Percentiles rank a stretch among this genome's conserved stretches.
These are phyloP conservation scores for Zizania palustris DNA, from an alignment of 202 grass and related monocot genomes.

Conservation along the genomic window DNA sequence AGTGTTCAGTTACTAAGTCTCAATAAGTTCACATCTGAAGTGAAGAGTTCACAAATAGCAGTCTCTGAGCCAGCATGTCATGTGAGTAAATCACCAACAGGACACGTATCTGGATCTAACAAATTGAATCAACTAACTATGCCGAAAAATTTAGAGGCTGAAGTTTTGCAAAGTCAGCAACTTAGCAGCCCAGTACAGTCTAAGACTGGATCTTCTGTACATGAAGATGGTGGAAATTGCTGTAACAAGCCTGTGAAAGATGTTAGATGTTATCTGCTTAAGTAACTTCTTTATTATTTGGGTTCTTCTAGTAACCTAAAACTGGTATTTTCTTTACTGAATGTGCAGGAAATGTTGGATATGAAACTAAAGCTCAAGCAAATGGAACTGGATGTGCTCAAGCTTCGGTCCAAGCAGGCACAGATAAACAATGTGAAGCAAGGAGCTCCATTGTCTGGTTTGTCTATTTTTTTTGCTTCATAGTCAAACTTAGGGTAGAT, in stretches of 20 bases:
- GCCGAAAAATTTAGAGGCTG: constrained; percentile 29
- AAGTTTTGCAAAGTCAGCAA: constrained; percentile 32
- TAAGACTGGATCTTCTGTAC: constrained; percentile 48
- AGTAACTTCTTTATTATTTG: constrained; percentile 1
- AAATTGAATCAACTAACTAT: constrained; percentile 38
- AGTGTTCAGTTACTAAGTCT: constrained; percentile 33
- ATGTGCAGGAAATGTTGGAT: constrained; percentile 66
- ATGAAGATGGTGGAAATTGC: constrained; percentile 43
- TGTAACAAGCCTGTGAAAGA: constrained; percentile 54
- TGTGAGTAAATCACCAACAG: constrained; percentile 34
- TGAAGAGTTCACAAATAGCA: constrained; percentile 35
- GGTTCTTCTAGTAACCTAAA: neutral
- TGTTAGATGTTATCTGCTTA: constrained; percentile 36
- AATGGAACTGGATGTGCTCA: constrained; percentile 61
- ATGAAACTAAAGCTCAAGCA: constrained; percentile 69
- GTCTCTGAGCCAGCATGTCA: constrained; percentile 39
- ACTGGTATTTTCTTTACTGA: constrained; percentile 23
- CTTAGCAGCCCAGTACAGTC: constrained; percentile 38
- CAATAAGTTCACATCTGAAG: constrained; percentile 43
- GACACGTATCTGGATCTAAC: constrained; percentile 27
- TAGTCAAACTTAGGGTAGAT: constrained; percentile 8
- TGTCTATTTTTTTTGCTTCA: constrained; percentile 18
- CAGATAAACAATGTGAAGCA: constrained; percentile 56
- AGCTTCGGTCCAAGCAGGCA: constrained; percentile 59
- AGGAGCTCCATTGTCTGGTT: constrained; percentile 53